Base-by-base conservation (phyloP, 768 basidiomycete genomes). In the Lactifluus subvellereus region DNA sequence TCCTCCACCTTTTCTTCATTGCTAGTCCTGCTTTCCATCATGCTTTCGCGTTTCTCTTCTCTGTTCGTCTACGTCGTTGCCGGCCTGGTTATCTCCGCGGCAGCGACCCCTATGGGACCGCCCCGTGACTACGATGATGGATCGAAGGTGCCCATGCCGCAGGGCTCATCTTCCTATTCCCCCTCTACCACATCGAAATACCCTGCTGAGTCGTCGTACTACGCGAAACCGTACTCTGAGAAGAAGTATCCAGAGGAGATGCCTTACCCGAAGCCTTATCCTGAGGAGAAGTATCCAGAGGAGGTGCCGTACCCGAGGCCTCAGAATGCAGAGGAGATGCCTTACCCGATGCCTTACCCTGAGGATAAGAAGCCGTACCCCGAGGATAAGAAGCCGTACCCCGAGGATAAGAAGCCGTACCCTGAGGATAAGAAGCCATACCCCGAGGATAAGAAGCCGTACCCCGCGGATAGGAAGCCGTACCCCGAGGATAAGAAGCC, bases 11-110 rank as follows among this genome's bases (percentile, higher is more conserved):
- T 20, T 37, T n/a, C 42, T 38, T 18, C 54, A 60, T 59, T 60
- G 18, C 58, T 60, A 59, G 20, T 58, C 43, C 18, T 43, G 63
- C 58, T 64, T 51, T 60, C 33, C 22, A 51, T 54, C 59, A 64
- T 64, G 63, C 54, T 64, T 51, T 64, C 62, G 8, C 63, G 54
- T 60, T 60, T 64, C 58, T 64, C 63, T 51, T 27, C 59, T 30
- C 42, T 64, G 20, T 35, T 64, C 63, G 37, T 50, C 58, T 64
- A 64, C 54, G 48, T 60, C 27, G 35, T 60, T 9, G 63, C 22
- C 16, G 63, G 58, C 32, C 63, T 64, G 40, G 59, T 37, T 33
- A 43, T 64, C 62, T 64, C 62, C 40, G 57, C 54, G 40, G 58
- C 63, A 27, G 58, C 63, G 33, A 64, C 48, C 2, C 63, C 63